Evolutionary conservation across 208 protist species (phyloP).

Genomic region (Wallacemonas collosoma): DNA sequence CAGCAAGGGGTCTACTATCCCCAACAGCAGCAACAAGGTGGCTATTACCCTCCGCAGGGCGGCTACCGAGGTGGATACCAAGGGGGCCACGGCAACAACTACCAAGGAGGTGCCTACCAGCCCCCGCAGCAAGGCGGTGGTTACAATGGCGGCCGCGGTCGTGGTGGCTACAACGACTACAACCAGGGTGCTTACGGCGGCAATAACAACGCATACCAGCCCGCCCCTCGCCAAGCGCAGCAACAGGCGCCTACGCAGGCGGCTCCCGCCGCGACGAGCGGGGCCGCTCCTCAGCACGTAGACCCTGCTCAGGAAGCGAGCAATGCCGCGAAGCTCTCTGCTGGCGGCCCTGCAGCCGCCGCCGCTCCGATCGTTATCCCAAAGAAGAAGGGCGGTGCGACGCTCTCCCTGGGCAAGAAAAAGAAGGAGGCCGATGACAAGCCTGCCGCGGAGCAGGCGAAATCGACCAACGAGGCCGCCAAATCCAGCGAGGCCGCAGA

Average conservation of each 20-base stretch:
- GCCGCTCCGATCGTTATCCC: slow-evolving; percentile 39
- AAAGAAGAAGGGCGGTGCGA: slow-evolving; percentile 68
- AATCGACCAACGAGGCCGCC: slow-evolving; percentile 20
- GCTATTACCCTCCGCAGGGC: slow-evolving; percentile 32
- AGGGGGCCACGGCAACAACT: slow-evolving; percentile 14
- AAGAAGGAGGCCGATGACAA: slow-evolving; percentile 41
- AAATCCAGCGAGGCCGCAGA: slow-evolving; percentile 4
- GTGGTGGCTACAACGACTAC: slow-evolving; percentile 20
- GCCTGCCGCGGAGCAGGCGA: slow-evolving; percentile 22
- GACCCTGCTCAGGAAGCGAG: slow-evolving; percentile 17
- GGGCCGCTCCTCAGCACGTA: slow-evolving; percentile 17
- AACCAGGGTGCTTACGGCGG: neutral
- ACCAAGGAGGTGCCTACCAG: slow-evolving; percentile 11
- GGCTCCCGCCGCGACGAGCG: slow-evolving; percentile 13
- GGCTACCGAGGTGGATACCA: slow-evolving; percentile 10
- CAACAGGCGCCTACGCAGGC: neutral
- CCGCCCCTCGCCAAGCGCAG: slow-evolving; percentile 12
- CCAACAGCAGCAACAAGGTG: slow-evolving; percentile 18
- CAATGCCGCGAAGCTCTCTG: slow-evolving; percentile 54
- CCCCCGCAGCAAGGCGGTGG: slow-evolving; percentile 4
- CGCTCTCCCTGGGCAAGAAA: slow-evolving; percentile 76
- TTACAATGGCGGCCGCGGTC: slow-evolving; percentile 8
- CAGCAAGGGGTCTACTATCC: slow-evolving; percentile 20
- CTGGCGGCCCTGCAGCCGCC: slow-evolving; percentile 31
- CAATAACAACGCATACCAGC: slow-evolving; percentile 14